Percentiles rank a stretch among this genome's conserved stretches.
Conservation (phyloP, 495 filamentous ascomycete species). For the Achaetomiella virescens region DNA sequence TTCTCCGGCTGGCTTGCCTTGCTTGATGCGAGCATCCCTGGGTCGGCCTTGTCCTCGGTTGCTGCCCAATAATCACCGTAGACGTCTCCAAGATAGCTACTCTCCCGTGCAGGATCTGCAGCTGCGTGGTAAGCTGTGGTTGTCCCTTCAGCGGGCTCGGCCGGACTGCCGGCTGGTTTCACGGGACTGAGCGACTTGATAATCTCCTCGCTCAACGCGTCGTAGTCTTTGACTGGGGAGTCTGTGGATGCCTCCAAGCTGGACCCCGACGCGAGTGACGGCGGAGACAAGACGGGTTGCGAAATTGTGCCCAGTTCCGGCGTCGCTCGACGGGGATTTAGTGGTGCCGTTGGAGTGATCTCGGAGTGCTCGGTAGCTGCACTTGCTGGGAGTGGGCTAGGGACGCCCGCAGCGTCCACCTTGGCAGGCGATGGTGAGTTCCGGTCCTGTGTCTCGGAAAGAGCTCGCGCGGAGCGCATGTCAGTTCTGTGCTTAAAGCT, state of each 20-base stretch:
- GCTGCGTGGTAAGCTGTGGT: slow-evolving; percentile 22
- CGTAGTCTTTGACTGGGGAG: slow-evolving; percentile 63
- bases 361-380: slow-evolving; percentile 15
- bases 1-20: slow-evolving; percentile 1
- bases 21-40: background rate
- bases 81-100: slow-evolving; percentile 41
- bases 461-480: background rate
- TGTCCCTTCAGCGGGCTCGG: slow-evolving; percentile 4
- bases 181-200: slow-evolving; percentile 63
- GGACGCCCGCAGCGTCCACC: background rate
- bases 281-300: slow-evolving; percentile 24
- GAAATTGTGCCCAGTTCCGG: slow-evolving; percentile 10
- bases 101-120: slow-evolving; percentile 31
- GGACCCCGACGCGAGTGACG: slow-evolving; percentile 45
- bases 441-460: background rate
- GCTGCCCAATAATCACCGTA: slow-evolving; percentile 41
- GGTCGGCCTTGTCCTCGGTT: slow-evolving; percentile 21
- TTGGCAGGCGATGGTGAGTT: background rate
- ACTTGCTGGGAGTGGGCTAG: slow-evolving; percentile 17
- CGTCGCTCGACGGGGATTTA: slow-evolving; percentile 37
- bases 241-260: slow-evolving; percentile 50
- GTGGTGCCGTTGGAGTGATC: slow-evolving; percentile 43
- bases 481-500: slow-evolving; percentile 4
- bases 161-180: slow-evolving; percentile 7
- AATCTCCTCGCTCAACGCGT: slow-evolving; percentile 73